Conservation (phyloP, 805 yeast species). For the Lipomyces kockii region DNA sequence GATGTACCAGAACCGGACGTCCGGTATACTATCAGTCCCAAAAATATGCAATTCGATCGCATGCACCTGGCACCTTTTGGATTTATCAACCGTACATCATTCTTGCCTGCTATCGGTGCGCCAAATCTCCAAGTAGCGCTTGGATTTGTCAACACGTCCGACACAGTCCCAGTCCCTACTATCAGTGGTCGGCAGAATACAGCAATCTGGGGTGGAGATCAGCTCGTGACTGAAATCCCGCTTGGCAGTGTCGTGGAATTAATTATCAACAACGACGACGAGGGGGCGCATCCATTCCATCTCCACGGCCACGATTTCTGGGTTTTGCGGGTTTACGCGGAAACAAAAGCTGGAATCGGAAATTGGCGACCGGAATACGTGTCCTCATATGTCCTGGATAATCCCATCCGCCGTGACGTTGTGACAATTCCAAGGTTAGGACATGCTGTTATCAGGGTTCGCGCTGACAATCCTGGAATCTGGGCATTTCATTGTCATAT, state of each 20-base stretch:
- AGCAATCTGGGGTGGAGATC: conserved; percentile 64
- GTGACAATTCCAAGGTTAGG: conserved; percentile 80
- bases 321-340: conserved; percentile 53
- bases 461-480: conserved; percentile 94
- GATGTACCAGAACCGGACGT: conserved; percentile 19
- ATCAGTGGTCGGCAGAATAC: conserved; percentile 65
- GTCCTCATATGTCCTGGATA: conserved; percentile 56
- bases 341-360: conserved; percentile 17
- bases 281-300: conserved; percentile 80
- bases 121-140: conserved; percentile 42
- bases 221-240: conserved; percentile 62
- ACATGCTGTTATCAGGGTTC: conserved; percentile 80
- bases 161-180: conserved; percentile 47
- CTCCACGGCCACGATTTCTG: conserved; percentile 79
- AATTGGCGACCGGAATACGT: conserved; percentile 20
- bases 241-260: conserved; percentile 71
- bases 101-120: conserved; percentile 40
- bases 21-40: conserved; percentile 15
- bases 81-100: conserved; percentile 42
- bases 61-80: conserved; percentile 43
- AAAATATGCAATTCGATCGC: conserved; percentile 24
- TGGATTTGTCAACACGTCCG: conserved; percentile 42
- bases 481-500: conserved; percentile 99
- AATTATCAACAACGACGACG: conserved; percentile 77
- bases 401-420: conserved; percentile 79